Evolutionary conservation across 768 basidiomycete genomes (phyloP).

Genomic region (Leccinum uliginosum): DNA sequence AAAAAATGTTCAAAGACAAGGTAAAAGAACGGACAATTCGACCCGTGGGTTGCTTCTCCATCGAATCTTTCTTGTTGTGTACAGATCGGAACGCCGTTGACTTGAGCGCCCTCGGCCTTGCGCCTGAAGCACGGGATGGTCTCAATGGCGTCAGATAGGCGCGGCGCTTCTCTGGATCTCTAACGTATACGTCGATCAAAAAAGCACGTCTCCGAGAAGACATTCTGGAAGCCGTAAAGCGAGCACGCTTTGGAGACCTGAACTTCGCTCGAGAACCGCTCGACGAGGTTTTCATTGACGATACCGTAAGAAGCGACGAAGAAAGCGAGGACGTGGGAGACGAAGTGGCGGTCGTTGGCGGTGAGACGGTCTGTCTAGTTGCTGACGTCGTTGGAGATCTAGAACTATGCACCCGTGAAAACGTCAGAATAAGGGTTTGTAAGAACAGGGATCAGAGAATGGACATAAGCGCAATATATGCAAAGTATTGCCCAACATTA

Average conservation of each 20-base stretch:
- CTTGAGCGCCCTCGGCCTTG: slow-evolving; percentile 91
- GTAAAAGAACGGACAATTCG: too few relatives aligned
- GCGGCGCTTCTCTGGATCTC: slow-evolving; percentile 64
- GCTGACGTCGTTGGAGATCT: slow-evolving; percentile 67
- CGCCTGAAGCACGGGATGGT: slow-evolving; percentile 87
- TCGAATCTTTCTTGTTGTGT: too few relatives aligned
- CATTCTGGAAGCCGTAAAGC: slow-evolving; percentile 96
- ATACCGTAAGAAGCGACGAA: slow-evolving; percentile 95
- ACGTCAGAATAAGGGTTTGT: too few relatives aligned
- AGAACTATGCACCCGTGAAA: too few relatives aligned
- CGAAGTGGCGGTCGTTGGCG: slow-evolving; percentile 77
- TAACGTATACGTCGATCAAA: slow-evolving; percentile 90
- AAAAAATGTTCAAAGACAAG: neutral
- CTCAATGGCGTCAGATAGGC: slow-evolving; percentile 86
- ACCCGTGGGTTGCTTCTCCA: too few relatives aligned
- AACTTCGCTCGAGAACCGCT: slow-evolving; percentile 88
- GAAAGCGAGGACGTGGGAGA: slow-evolving; percentile 89
- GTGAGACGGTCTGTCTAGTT: slow-evolving; percentile 84
- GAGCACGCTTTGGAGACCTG: slow-evolving; percentile 88
- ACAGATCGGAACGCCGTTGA: too few relatives aligned
- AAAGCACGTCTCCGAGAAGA: slow-evolving; percentile 97
- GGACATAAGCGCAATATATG: too few relatives aligned
- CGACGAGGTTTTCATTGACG: slow-evolving; percentile 91
- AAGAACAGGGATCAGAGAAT: too few relatives aligned
- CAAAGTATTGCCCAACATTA: too few relatives aligned